Evolutionary conservation across 2,329 filamentous ascomycete genomes (phyloP), one percentile per base, ranked within the genome.

Genomic region (Chaetomium olivaceum): DNA sequence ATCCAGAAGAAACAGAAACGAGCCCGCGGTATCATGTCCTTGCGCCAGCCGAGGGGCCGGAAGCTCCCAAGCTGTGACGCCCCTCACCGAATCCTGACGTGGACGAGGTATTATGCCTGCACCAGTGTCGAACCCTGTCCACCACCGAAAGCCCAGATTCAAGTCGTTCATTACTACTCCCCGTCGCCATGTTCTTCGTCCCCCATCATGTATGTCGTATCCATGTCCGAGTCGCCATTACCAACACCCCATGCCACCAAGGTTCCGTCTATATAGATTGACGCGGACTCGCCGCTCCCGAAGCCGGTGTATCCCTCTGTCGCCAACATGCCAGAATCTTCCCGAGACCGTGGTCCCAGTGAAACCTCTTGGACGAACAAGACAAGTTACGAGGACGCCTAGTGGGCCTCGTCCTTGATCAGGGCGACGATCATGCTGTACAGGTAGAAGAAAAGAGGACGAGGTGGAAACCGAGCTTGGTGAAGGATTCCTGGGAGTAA

Each of bases 391-490:
- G 29, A 9, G 19, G 54, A 14, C 23, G 21, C 64, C 89, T 89
- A 96, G 80, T 93, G 87, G 67, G 91, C 87, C 82, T 99, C 95
- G 80, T 98, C 95, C 76, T 91, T 89, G 83, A 99, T 99, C 69
- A 99, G 86, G 71, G 95, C 94, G 70, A 97, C 94, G 73, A 95
- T 95, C 91, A 95, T 96, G 89, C 91, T 96, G 87, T 97, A 97
- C 64, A 99, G 90, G 83, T 99, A 99, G 87, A 98, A 99, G 89
- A 99, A 99, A 99, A 99, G 93, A 99, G 97, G 82, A 99, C 80
- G 67, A 99, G 85, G 80, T 99, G 95, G 86, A 99, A 99, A 64
- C 94, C 95, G 52, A 99, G 91, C 84, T 99, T 99, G 83, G 95
- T 89, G 80, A 99, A 99, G 0, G 95, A 98, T 87, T 99, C 95